Conservation (phyloP, 2,329 filamentous ascomycete species). For the Boeremia exigua region DNA sequence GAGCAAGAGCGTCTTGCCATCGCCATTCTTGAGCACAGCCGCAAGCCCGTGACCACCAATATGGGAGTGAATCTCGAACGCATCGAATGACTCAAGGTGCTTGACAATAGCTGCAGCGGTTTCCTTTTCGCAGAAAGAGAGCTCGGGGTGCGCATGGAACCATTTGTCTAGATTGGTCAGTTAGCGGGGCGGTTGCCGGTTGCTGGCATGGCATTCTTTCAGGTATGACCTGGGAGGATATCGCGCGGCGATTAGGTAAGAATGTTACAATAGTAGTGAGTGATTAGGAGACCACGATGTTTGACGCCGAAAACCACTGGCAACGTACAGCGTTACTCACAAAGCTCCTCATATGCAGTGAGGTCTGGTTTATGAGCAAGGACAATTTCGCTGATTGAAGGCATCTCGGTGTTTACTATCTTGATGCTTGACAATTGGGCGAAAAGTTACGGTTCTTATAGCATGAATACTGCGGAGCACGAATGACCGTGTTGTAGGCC, state of each 20-base stretch:
- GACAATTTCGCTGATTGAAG: constrained; percentile 38
- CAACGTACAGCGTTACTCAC: constrained; percentile 22
- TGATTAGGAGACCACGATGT: no score
- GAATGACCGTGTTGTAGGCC: not conserved
- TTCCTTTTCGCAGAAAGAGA: constrained; percentile 44
- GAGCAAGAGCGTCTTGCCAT: constrained; percentile 62
- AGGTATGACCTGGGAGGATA: not conserved
- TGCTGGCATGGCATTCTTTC: no score
- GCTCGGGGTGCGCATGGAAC: constrained; percentile 45
- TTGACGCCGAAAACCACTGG: constrained; percentile 6
- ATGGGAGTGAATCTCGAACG: constrained; percentile 54
- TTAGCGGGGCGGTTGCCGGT: not conserved
- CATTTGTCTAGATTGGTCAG: constrained; percentile 33
- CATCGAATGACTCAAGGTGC: constrained; percentile 36
- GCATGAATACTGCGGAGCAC: not conserved
- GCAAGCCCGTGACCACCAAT: constrained; percentile 67
- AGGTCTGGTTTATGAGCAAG: constrained; percentile 33
- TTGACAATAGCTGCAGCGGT: constrained; percentile 40
- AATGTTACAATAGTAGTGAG: no score
- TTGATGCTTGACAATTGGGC: not conserved
- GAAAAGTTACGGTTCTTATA: not conserved
- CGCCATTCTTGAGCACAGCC: constrained; percentile 62
- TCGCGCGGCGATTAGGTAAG: no score
- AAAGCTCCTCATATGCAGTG: constrained; percentile 42
- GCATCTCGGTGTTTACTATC: constrained; percentile 23